Evolutionary conservation across 164 flowering plant genomes (phyloP), one percentile per base, ranked within the genome.

Genomic region (Buxus sempervirens): DNA sequence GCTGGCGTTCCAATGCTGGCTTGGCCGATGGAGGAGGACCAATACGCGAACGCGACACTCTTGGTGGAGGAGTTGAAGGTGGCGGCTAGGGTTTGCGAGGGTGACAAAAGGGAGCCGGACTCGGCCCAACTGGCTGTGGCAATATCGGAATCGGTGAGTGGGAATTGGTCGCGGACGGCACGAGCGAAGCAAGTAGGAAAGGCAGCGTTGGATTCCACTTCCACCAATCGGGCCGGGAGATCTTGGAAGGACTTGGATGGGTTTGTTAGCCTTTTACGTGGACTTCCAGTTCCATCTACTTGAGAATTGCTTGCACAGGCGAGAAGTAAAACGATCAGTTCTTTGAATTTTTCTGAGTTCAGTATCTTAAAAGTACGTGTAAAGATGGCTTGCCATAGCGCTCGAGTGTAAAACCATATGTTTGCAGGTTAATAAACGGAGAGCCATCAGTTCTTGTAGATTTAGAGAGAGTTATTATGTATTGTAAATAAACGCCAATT

Each of bases 21-120:
- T 6, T 85, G 86, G 89, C 89, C 89, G 1, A 80, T 83, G 85
- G 71, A 62, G 0, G 82, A 84, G 0, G 90, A 84, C 60, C 90
- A 86, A 56, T 82, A 68, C 54, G 1, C 55, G 8, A 71, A 82
- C n/a, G 82, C 85, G 0, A 73, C 27, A 41, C 58, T 86, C 21
- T 23, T 86, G 69, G 85, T 77, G 38, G 79, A 81, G 9, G 62
- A 79, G 15, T 9, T 74, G 23, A 70, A 72, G 36, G 77, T 82
- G 61, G 87, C 74, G 5, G 48, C 66, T 0, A 42, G 73, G 53
- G 82, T 78, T 0, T 66, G 82, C 9, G 85, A 82, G 48, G 81
- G 82, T 0, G 8, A 7, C 3, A 65, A 60, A 0, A 22, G 70
- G 0, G 42, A 60, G 4, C 73, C 77, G 1, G 62, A 69, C 42